These are phyloP conservation scores for Penicillium cinerascens DNA, from an alignment of 495 filamentous ascomycete species.

Conservation along the genomic window DNA sequence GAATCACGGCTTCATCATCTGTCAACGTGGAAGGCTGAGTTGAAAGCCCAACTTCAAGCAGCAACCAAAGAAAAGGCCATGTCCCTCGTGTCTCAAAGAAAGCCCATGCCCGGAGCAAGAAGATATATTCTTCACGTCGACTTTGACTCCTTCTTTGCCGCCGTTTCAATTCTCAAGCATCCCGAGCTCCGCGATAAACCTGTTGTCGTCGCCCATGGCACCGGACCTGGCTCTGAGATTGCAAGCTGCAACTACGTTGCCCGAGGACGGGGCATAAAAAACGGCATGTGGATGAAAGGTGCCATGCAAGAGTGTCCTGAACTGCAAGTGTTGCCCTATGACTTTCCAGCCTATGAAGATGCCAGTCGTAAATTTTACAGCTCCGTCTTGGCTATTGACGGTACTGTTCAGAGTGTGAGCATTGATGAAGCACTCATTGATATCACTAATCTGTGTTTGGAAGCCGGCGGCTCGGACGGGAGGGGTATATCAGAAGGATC, in stretches of 20 bases:
- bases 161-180: slow-evolving; percentile 75
- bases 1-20: slow-evolving; percentile 93
- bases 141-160: slow-evolving; percentile 97
- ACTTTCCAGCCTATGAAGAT: slow-evolving; percentile 91
- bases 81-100: slow-evolving; percentile 48
- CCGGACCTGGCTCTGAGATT: slow-evolving; percentile 80
- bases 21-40: slow-evolving; percentile 90
- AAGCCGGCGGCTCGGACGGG: slow-evolving; percentile 64
- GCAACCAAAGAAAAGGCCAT: slow-evolving; percentile 65
- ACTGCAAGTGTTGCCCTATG: slow-evolving; percentile 83
- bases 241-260: slow-evolving; percentile 96
- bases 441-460: slow-evolving; percentile 62
- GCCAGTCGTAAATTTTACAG: slow-evolving; percentile 86
- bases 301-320: slow-evolving; percentile 81
- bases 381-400: slow-evolving; percentile 72
- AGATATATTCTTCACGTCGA: slow-evolving; percentile 93
- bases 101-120: slow-evolving; percentile 55
- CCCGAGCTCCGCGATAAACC: slow-evolving; percentile 79
- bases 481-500: slow-evolving; percentile 65
- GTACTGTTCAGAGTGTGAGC: slow-evolving; percentile 89
- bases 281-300: slow-evolving; percentile 98
- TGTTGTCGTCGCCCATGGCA: slow-evolving; percentile 83
- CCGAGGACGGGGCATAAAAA: slow-evolving; percentile 79
- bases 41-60: slow-evolving; percentile 81
- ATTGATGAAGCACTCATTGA: slow-evolving; percentile 92